These are phyloP conservation scores for Fomitopsis pinicola DNA, from an alignment of 1,284 basidiomycete genomes.

Conservation along the genomic window DNA sequence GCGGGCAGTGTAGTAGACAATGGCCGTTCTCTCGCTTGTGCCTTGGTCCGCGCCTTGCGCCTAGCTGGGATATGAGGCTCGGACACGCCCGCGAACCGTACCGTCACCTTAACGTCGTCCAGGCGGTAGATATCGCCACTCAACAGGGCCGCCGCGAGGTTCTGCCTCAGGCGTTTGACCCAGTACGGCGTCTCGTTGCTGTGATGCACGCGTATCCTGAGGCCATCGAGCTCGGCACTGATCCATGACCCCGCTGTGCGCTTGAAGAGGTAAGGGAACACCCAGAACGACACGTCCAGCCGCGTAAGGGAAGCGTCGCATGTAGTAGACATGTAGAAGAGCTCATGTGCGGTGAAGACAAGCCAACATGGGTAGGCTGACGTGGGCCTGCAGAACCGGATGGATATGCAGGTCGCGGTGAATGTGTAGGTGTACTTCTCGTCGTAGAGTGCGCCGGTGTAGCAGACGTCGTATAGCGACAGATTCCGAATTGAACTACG, in stretches of 20 bases:
- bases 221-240: slow-evolving; percentile 31
- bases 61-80: slow-evolving; percentile 1
- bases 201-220: slow-evolving; percentile 31
- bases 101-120: slow-evolving; percentile 32
- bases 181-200: slow-evolving; percentile 34
- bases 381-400: slow-evolving; percentile 31
- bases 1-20: not conserved
- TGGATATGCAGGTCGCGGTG: slow-evolving; percentile 8
- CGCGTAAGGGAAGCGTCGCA: slow-evolving; percentile 27
- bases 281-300: slow-evolving; percentile 29
- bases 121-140: slow-evolving; percentile 36
- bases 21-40: not conserved
- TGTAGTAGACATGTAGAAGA: slow-evolving; percentile 30
- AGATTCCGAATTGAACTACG: slow-evolving; percentile 12
- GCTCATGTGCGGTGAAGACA: slow-evolving; percentile 24
- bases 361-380: slow-evolving; percentile 29
- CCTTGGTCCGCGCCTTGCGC: not conserved
- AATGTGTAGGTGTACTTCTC: slow-evolving; percentile 19
- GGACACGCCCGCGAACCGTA: slow-evolving; percentile 24
- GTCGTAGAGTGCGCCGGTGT: slow-evolving; percentile 15
- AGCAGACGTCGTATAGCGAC: slow-evolving; percentile 15
- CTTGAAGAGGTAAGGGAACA: slow-evolving; percentile 37
- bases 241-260: slow-evolving; percentile 34
- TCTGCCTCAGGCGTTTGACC: slow-evolving; percentile 32
- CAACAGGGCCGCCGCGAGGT: slow-evolving; percentile 35